Evolutionary conservation across 345 rosid genomes (phyloP).

Genomic region (Streptanthus diversifolius): DNA sequence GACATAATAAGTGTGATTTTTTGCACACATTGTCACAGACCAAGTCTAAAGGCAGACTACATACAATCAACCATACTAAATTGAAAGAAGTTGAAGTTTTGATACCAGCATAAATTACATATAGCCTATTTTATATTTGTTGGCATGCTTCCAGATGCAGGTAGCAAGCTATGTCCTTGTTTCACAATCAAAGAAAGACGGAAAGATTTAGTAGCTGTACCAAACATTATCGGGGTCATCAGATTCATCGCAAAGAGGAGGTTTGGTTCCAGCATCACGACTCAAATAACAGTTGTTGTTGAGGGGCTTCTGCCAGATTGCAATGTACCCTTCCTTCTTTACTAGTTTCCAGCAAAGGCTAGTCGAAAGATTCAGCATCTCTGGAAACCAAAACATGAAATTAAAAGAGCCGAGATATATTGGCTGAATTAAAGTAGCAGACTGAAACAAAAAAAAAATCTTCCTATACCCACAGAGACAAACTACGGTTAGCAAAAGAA

Average conservation of each 20-base stretch:
- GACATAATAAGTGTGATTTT: neutral
- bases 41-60: neutral
- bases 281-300: conserved; percentile 77
- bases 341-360: conserved; percentile 95
- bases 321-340: conserved; percentile 91
- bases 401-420: conserved; percentile 4
- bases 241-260: conserved; percentile 75
- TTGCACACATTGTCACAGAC: neutral
- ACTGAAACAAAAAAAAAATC: neutral
- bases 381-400: conserved; percentile 42
- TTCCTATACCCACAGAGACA: neutral
- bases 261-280: conserved; percentile 63
- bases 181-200: conserved; percentile 12
- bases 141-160: conserved; percentile 16
- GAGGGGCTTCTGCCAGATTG: conserved; percentile 85
- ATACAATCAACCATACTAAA: neutral
- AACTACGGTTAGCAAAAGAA: neutral
- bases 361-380: conserved; percentile 86
- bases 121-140: neutral
- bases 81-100: neutral
- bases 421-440: neutral
- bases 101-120: conserved; percentile 2
- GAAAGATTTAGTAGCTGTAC: conserved; percentile 38
- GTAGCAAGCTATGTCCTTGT: conserved; percentile 7
- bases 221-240: conserved; percentile 91